Base-by-base conservation (phyloP, 1,284 basidiomycete species). In the Marasmius sp. region DNA sequence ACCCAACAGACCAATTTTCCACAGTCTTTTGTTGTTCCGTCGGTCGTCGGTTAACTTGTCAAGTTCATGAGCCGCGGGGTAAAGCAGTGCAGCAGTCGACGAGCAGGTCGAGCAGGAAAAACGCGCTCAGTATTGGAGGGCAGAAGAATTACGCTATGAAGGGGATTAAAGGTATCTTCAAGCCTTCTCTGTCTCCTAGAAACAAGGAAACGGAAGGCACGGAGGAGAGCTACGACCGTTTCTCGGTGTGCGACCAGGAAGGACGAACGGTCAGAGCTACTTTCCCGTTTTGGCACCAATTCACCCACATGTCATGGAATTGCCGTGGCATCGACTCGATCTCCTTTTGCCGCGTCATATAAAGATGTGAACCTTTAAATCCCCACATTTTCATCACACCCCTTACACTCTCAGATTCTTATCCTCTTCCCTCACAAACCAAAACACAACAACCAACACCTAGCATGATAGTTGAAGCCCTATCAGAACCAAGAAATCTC, bases 391-490 rank as follows among this genome's bases (percentile, higher is more conserved):
- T 16, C 45, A 47, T 47, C 45, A n/a, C 20, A 10, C 14, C 27
- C 27, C 27, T 27, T 27, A 27, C 27, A 27, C 27, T 27, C 27
- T 27, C 27, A 27, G 45, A 4, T 18, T 47, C 14, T 47, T 47
- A 47, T 27, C 52, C 52, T 38, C 52, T n/a, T n/a, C 12, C 37
- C 34, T 37, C 56, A 27, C 27, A 27, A 27, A 27, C 27, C 27
- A 27, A 27, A 2, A 27, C 22, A 38, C 55, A 33, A 33, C 22
- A 16, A 47, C 6, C 22, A 1, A 18, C 22, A 12, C 34, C 54
- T 36, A 43, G n/a, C 49, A 60, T 60, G 59, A 60, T 60, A 33
- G 18, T 55, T 11, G 59, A 60, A 48, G 16, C 48, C 16, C 48
- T 61, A 10, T 53, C 60, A 16, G 50, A 53, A 7, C 61, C 57